Evolutionary conservation across 2,329 filamentous ascomycete genomes (phyloP).

Genomic region (Trichoderma endophyticum): DNA sequence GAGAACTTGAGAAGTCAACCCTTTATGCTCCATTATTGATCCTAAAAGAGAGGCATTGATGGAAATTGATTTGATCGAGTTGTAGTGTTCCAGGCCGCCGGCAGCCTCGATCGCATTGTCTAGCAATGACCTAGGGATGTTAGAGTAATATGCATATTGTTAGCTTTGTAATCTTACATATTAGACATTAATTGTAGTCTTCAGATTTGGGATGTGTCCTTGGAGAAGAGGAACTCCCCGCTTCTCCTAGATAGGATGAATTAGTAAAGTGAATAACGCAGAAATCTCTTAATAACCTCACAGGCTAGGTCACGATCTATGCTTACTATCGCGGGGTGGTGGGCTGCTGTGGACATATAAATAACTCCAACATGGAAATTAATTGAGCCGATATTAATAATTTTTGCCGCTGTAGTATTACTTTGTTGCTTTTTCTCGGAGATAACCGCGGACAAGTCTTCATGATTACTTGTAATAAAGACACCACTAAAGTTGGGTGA

Average conservation of each 20-base stretch:
- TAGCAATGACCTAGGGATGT: background rate
- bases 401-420: too few relatives aligned
- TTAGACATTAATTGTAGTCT: background rate
- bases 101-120: background rate
- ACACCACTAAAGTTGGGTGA: background rate
- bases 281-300: background rate
- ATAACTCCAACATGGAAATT: background rate
- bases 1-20: background rate
- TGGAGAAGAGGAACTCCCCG: background rate
- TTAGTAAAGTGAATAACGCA: background rate
- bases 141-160: too few relatives aligned
- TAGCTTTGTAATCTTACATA: background rate
- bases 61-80: background rate
- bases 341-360: background rate
- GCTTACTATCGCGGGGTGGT: too few relatives aligned
- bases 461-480: background rate
- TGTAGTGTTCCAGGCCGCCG: background rate
- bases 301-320: too few relatives aligned
- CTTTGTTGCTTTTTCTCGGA: background rate
- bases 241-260: background rate
- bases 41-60: background rate
- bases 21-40: background rate
- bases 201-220: background rate
- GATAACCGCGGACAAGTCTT: background rate
- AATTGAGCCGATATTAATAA: too few relatives aligned